phyloP scores from a whole-genome alignment of 2,329 filamentous ascomycete genomes.

The Ophiostoma ulmi region DNA sequence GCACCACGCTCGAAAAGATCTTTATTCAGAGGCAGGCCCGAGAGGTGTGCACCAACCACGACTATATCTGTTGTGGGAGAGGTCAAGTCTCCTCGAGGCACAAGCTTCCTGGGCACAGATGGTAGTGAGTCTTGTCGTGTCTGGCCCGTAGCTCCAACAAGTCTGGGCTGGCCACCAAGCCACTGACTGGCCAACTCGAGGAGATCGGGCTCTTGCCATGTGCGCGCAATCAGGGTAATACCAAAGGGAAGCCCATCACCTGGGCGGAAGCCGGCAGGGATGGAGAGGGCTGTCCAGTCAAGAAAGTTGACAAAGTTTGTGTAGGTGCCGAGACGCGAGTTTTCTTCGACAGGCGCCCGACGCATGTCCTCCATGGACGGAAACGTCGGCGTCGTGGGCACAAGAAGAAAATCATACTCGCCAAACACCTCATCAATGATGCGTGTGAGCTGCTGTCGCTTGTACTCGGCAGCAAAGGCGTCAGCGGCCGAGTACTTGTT shows the following conservation, averaged over 20 bases:
- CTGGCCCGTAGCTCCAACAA: constrained; percentile 35
- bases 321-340: constrained; percentile 51
- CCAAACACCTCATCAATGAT: constrained; percentile 39
- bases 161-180: constrained; percentile 22
- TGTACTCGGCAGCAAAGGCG: constrained; percentile 40
- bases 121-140: background rate
- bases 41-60: constrained; percentile 31
- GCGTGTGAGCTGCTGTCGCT: constrained; percentile 38
- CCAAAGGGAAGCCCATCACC: constrained; percentile 38
- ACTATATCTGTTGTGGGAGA: constrained; percentile 25
- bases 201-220: constrained; percentile 36
- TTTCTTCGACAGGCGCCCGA: constrained; percentile 48
- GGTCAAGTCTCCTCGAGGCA: background rate
- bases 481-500: constrained; percentile 42
- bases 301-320: constrained; percentile 59
- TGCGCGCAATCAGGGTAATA: constrained; percentile 36
- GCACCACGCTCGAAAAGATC: constrained; percentile 35
- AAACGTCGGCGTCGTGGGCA: constrained; percentile 53
- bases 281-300: constrained; percentile 50
- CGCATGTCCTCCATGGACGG: constrained; percentile 48
- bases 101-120: background rate
- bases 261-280: constrained; percentile 44
- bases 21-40: constrained; percentile 31
- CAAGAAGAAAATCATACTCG: constrained; percentile 43
- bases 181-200: constrained; percentile 30